A percentile compares a stretch with the other conserved stretches of the same genome.
These are phyloP conservation scores for Platanus orientalis DNA, from an alignment of 164 flowering plant genomes.

Conservation along the genomic window DNA sequence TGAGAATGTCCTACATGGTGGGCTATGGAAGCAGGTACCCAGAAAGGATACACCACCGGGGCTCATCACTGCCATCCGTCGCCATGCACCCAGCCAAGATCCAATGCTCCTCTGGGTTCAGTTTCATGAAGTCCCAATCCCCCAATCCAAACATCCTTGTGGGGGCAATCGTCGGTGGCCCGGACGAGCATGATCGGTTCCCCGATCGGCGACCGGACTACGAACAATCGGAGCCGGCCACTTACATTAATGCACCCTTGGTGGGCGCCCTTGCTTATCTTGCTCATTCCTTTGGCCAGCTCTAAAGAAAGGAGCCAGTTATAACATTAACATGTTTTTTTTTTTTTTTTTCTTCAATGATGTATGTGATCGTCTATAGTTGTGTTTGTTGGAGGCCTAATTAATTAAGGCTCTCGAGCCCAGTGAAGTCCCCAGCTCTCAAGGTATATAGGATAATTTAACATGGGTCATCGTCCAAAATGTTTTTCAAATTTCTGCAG, in stretches of 20 bases:
- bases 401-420: too few relatives aligned
- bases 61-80: conserved; percentile 76
- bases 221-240: conserved; percentile 85
- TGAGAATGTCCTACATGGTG: conserved; percentile 21
- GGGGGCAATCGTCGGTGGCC: conserved; percentile 89
- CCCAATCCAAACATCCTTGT: conserved; percentile 73
- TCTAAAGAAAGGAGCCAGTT: conserved; percentile 17
- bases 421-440: too few relatives aligned
- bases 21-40: conserved; percentile 86
- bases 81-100: conserved; percentile 63
- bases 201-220: conserved; percentile 71
- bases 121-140: conserved; percentile 37
- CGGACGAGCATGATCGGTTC: conserved; percentile 61
- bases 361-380: too few relatives aligned
- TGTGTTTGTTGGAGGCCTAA: too few relatives aligned
- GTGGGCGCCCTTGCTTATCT: conserved; percentile 76
- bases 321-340: too few relatives aligned
- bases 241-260: conserved; percentile 79
- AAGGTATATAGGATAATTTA: too few relatives aligned
- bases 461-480: too few relatives aligned
- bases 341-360: too few relatives aligned
- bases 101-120: conserved; percentile 71
- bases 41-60: conserved; percentile 81
- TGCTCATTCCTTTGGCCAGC: conserved; percentile 88
- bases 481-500: neutral